Base-by-base conservation (phyloP, 2,329 filamentous ascomycete species). In the Fusarium miscanthi region DNA sequence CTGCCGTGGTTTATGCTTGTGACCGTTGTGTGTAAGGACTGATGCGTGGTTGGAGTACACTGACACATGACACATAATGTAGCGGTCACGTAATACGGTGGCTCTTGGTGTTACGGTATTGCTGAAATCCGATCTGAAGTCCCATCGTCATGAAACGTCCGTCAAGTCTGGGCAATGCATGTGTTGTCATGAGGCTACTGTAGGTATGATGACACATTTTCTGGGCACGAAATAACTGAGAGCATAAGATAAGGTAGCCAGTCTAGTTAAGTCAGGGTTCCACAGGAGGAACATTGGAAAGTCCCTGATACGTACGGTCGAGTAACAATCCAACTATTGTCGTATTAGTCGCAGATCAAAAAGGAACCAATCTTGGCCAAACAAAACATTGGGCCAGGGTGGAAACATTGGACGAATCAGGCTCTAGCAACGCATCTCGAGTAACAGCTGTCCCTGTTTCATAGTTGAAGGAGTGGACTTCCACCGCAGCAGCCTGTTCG, bases 341-440 rank as follows among this genome's bases (percentile, higher is more conserved):
- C 21, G 33, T 58, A 40, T 51, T 65, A 70, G 67, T 54, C 49
- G 48, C 57, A 54, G 27, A 54, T 67, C 49, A 31, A 41, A 25
- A 38, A 63, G 25, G 19, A 60, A 53, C 48, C 33, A 54, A 38
- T 45, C 53, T 59, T 51, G 60, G 40, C 59, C 31, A 59, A 59
- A 59, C 43, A 49, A 63, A 74, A 65, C 56, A 72, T 57, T 31
- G 45, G 46, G 49, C 60, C 37, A 68, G 19, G 12, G 71, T 58
- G 46, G 62, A 73, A 73, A 73, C 70, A 65, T 61, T 63, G 66
- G 46, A 27, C 71, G 49, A 74, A 74, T 74, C 63, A 69, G 63
- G 23, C 30, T 59, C 25, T 30, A 52, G 54, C 48, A 62, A 33
- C 52, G n/a, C n/a, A 54, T 72, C 56, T 46, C 52, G 51, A 70